Evolutionary conservation across 2,329 filamentous ascomycete genomes (phyloP), one percentile per base, ranked within the genome.

Genomic region (Hyphodiscus sp.): DNA sequence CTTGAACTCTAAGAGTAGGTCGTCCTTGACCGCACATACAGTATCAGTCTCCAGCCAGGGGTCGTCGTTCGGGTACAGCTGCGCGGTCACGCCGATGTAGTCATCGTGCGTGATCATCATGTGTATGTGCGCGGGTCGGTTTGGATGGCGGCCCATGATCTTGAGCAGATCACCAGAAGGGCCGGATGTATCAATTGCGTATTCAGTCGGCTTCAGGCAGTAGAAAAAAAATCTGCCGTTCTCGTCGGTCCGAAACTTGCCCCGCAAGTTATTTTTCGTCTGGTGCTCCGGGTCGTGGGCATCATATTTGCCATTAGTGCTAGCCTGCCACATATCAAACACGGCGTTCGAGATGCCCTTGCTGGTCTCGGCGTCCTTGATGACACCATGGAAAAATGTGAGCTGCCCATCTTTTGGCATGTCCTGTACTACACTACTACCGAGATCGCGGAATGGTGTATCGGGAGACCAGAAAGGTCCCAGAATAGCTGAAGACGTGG

Each of bases 391-490:
- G 74, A 85, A 81, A 59, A 75, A 78, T 0, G 75, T 74, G 20
- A 83, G 71, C 57, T 86, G 71, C 23, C 74, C 79, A 53, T 76
- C 71, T 2, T 73, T 63, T 4, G 75, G 70, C 26, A 65, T 67
- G 6, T 75, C 57, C 61, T 71, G 67, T 19, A 84, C 76, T 58
- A 94, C 89, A 62, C 75, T 83, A 45, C 76, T 79, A 48, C 87
- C 89, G 65, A 87, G 87, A n/a, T 81, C 71, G 46, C 85, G 79
- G 54, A 79, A 72, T 5, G 89, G 89, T 0, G 89, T 82, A 61
- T 91, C 79, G 44, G 82, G 77, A 6, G 88, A 80, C 81, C 88
- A 95, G 73, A 95, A 95, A 1, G 90, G 90, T 0, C 90, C 90
- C 0, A 95, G 79, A 60, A 95, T 90, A 42, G 89, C 83, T 3